Conservation (phyloP, 441 rosid species). For the Erodium moschatum region DNA sequence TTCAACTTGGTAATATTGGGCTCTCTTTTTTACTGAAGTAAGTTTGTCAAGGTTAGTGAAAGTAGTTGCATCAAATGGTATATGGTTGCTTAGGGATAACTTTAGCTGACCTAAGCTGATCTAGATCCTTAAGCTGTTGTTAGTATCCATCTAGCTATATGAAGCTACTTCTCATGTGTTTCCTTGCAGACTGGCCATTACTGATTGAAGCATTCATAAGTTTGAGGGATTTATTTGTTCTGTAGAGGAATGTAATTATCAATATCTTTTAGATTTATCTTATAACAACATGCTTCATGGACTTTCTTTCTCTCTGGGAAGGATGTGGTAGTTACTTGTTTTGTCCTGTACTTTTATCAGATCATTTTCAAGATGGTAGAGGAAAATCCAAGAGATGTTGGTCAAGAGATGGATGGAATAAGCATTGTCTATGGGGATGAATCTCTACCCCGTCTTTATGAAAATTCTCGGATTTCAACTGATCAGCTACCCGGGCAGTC, state of each 20-base stretch:
- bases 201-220: not conserved
- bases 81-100: not conserved
- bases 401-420: conserved; percentile 16
- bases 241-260: not conserved
- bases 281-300: not conserved
- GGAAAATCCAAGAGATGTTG: conserved; percentile 15
- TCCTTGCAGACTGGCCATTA: not conserved
- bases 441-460: conserved; percentile 11
- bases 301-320: not conserved
- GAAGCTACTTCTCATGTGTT: not conserved
- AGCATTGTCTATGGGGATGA: conserved; percentile 13
- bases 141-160: not conserved
- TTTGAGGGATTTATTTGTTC: not conserved
- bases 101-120: not conserved
- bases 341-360: conserved; percentile 7
- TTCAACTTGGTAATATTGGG: not conserved
- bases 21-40: not conserved
- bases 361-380: conserved; percentile 17
- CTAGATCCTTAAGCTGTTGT: not conserved
- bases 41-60: not conserved
- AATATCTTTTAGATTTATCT: not conserved
- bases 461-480: conserved; percentile 12
- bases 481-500: conserved; percentile 14
- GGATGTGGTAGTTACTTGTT: not conserved
- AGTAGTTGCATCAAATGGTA: not conserved